Base-by-base conservation (phyloP, 2,329 filamentous ascomycete genomes). In the Alternaria arbusti region DNA sequence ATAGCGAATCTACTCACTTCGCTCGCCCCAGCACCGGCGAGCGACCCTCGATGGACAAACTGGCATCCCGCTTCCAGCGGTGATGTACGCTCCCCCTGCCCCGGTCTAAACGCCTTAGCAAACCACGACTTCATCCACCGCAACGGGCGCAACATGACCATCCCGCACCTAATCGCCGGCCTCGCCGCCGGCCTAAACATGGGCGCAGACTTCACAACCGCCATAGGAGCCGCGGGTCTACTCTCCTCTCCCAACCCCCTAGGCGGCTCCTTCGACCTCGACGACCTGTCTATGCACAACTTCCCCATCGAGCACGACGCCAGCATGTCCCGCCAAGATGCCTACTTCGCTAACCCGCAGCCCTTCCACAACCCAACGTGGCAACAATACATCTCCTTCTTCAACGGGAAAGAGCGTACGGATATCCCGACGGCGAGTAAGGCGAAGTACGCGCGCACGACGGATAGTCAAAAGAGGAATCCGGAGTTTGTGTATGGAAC, bases 221-320 rank as follows among this genome's bases (percentile, higher is more conserved):
- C 59, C 8, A 57, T 71, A 26, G 66, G 69, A 13, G 66, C 57
- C 15, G 60, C 60, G 0, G 69, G 65, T 3, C 59, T 71, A 0
- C 59, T 67, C n/a, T 22, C 69, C 36, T 69, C 67, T 1, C 61
- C 66, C 3, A 63, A 69, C 30, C 66, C 69, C 0, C 63, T 70
- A 2, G 57, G 44, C 20, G 66, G 68, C 47, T 65, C 66, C 20
- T 71, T 71, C 61, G 66, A 70, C 57, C 64, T 71, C 4, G 22
- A 56, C 50, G 61, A 71, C 10, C 22, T 71, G 4, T 57, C 56
- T 45, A 45, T 50, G 59, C 69, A 71, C 51, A 71, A 71, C 45
- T 70, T 70, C 46, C 67, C 69, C 36, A 71, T 70, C 44, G 69
- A 71, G 47, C 69, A 71, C 52, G 69, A 71, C 56, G 69, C 68